Percentiles rank a stretch among this genome's conserved stretches.
phyloP scores from a whole-genome alignment of 2,329 filamentous ascomycete species.

The Capronia epimyces region DNA sequence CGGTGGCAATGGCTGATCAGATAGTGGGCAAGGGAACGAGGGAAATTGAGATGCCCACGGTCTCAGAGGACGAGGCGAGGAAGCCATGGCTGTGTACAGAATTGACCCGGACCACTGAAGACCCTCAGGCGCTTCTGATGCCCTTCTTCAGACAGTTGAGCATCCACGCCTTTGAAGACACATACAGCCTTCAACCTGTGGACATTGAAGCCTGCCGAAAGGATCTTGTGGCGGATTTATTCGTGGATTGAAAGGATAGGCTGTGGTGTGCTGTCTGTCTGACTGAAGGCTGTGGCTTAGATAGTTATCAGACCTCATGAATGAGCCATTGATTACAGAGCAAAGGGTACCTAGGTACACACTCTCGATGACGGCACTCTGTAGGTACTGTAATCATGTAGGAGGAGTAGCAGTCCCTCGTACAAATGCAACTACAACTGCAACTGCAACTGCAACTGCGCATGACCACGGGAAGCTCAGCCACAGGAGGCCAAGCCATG shows the following conservation, averaged over 20 bases:
- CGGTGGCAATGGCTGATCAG: constrained; percentile 68
- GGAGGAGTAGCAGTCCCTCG: too few relatives aligned
- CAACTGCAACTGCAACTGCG: too few relatives aligned
- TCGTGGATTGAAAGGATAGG: constrained; percentile 54
- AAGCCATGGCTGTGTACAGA: constrained; percentile 42
- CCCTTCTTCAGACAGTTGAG: constrained; percentile 90
- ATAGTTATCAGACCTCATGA: too few relatives aligned
- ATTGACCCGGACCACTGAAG: constrained; percentile 51
- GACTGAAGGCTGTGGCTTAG: too few relatives aligned
- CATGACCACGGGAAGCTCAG: too few relatives aligned
- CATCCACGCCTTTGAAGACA: constrained; percentile 88
- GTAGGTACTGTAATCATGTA: too few relatives aligned
- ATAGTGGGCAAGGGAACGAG: constrained; percentile 11
- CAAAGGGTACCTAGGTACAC: too few relatives aligned
- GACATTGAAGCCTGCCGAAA: constrained; percentile 61
- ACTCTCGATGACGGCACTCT: too few relatives aligned
- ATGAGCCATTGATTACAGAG: too few relatives aligned
- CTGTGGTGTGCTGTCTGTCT: too few relatives aligned
- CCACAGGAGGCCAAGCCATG: too few relatives aligned
- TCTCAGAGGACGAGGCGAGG: constrained; percentile 31
- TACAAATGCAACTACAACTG: too few relatives aligned
- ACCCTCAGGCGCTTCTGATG: constrained; percentile 71
- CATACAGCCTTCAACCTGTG: constrained; percentile 71
- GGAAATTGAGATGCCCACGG: constrained; percentile 20
- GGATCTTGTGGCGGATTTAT: constrained; percentile 66